Evolutionary conservation across 2,329 filamentous ascomycete species (phyloP), one percentile per base, ranked within the genome.

Genomic region (Alternaria sp.): DNA sequence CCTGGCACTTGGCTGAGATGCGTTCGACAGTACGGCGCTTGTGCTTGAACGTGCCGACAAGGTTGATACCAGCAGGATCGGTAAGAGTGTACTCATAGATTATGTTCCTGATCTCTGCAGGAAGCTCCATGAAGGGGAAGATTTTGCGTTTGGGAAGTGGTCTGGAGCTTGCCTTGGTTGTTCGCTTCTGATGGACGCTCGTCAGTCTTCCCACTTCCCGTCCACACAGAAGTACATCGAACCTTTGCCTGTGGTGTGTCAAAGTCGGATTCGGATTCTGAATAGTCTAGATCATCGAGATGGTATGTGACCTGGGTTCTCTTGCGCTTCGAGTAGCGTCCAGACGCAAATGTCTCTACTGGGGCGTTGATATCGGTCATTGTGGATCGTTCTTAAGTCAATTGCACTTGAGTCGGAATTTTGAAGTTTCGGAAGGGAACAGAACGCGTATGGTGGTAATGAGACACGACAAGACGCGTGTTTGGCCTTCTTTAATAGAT

Each of bases 241-340:
- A 77, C 74, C 73, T 77, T 77, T 53, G 64, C 48, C 20, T 57
- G 59, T 5, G 65, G 67, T 34, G 38, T 51, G 28, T 69, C 66
- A 34, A 61, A 66, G 11, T 66, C 63, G 4, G 67, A 63, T 7
- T 71, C 68, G 2, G 26, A 47, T 5, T 72, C 67, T 5, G 69
- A 69, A 7, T 67, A 60, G 6, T 71, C 71, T 4, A 70, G 41
- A 12, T 69, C 65, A n/a, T 68, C 62, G 53, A 72, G 68, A 30
- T 63, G 65, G 54, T 78, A 77, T 22, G 67, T 71, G 55, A 78
- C 59, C 49, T 74, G 71, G 7, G 66, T 69, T 41, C 74, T 66
- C 69, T 78, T 78, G 57, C 75, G 74, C 58, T 78, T 78, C 2
- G 74, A 73, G 59, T 73, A 73, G 28, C 71, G 69, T 36, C 66